Conservation (phyloP, 345 rosid species). For the Salix suchowensis region DNA sequence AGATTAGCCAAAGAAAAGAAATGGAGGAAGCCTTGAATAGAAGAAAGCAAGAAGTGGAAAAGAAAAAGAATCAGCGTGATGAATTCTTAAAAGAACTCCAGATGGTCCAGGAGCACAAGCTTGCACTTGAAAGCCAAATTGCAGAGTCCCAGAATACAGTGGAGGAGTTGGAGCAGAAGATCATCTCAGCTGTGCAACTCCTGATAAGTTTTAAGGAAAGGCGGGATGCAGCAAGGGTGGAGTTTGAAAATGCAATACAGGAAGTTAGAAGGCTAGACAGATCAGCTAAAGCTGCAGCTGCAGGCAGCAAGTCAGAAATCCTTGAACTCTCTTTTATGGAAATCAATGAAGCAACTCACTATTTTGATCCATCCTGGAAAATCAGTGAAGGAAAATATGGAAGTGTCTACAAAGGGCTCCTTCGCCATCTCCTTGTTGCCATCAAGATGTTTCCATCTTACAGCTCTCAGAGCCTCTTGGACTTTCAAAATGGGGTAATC, state of each 20-base stretch:
- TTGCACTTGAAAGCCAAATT: slow-evolving; percentile 43
- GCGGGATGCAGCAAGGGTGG: slow-evolving; percentile 61
- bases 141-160: slow-evolving; percentile 36
- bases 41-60: slow-evolving; percentile 47
- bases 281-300: slow-evolving; percentile 32
- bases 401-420: slow-evolving; percentile 66
- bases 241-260: slow-evolving; percentile 47
- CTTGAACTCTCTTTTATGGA: slow-evolving; percentile 78
- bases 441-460: slow-evolving; percentile 85
- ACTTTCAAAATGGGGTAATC: slow-evolving; percentile 63
- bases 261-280: slow-evolving; percentile 40
- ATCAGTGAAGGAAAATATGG: slow-evolving; percentile 85
- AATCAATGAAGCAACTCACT: slow-evolving; percentile 66
- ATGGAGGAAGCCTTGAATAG: slow-evolving; percentile 50
- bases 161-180: slow-evolving; percentile 73
- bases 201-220: slow-evolving; percentile 61
- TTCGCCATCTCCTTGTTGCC: slow-evolving; percentile 64
- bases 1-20: slow-evolving; percentile 55
- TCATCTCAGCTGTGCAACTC: slow-evolving; percentile 72
- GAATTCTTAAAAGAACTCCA: slow-evolving; percentile 44
- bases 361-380: slow-evolving; percentile 70
- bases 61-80: slow-evolving; percentile 38
- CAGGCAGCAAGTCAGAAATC: slow-evolving; percentile 42
- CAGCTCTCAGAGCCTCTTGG: slow-evolving; percentile 50
- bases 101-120: slow-evolving; percentile 47